Percentiles rank a stretch among this genome's conserved stretches.
These are phyloP conservation scores for Carex pumila DNA, from an alignment of 176 grass and related monocot species.

Conservation along the genomic window DNA sequence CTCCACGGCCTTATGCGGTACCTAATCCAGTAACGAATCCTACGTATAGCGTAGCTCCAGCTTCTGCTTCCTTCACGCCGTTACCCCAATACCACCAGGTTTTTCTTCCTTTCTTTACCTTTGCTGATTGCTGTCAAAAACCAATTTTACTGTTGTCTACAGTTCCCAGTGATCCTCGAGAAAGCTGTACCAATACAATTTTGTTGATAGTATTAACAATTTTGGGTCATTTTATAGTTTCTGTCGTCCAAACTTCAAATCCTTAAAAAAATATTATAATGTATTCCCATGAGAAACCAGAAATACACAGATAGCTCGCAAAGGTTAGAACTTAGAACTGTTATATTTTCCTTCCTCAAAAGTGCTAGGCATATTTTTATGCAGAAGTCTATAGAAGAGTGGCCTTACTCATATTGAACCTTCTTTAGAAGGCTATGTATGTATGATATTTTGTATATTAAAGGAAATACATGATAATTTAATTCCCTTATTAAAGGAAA, in stretches of 20 bases:
- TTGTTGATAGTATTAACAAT: not conserved
- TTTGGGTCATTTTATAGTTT: not conserved
- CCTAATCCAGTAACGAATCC: conserved; percentile 3
- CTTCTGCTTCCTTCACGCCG: conserved; percentile 35
- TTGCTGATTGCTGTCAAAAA: not conserved
- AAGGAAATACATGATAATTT: not conserved
- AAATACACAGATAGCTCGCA: not conserved
- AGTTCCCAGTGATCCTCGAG: not conserved
- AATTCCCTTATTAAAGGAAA: not conserved
- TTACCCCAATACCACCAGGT: conserved; percentile 75
- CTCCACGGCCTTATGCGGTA: conserved; percentile 16
- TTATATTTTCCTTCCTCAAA: not conserved
- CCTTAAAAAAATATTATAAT: not conserved
- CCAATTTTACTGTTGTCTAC: not conserved
- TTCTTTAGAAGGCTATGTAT: not conserved
- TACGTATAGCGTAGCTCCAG: conserved; percentile 13
- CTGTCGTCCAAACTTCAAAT: not conserved
- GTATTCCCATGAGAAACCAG: not conserved
- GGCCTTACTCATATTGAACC: not conserved
- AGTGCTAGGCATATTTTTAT: not conserved
- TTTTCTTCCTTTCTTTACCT: not conserved
- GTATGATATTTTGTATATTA: not conserved
- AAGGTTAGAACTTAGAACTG: not conserved
- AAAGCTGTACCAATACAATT: not conserved
- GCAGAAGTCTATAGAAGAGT: not conserved